Evolutionary conservation across 2,329 filamentous ascomycete species (phyloP).

Genomic region (Colletotrichum tropicicola): DNA sequence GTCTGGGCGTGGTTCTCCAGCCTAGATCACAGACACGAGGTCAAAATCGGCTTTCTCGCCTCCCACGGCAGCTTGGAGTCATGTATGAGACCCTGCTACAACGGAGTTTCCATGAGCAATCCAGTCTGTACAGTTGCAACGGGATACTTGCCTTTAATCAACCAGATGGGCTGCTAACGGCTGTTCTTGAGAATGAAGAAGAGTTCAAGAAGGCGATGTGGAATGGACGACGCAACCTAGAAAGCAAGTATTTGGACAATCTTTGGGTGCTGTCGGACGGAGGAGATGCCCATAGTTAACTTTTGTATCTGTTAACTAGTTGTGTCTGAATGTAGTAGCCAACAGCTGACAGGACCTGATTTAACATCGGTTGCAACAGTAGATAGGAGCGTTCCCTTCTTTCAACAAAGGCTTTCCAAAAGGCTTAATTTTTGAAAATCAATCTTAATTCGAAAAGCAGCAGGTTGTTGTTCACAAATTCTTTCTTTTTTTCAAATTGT

Average conservation of each 20-base stretch:
- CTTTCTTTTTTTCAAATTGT: no score
- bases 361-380: no score
- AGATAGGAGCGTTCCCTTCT: no score
- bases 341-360: no score
- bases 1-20: background rate
- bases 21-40: background rate
- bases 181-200: background rate
- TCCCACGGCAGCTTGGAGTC: background rate
- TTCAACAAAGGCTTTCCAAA: no score
- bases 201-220: background rate
- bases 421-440: no score
- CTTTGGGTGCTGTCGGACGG: background rate
- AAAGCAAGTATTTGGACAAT: background rate
- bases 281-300: no score
- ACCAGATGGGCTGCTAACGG: background rate
- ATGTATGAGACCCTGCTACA: background rate
- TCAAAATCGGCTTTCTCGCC: background rate
- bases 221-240: background rate
- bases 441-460: no score
- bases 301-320: no score
- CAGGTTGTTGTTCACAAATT: no score
- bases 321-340: no score
- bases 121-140: background rate
- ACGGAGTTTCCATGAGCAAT: background rate
- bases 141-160: background rate